Conservation (phyloP, 306 rosid species). For the Sicyos baderoa region DNA sequence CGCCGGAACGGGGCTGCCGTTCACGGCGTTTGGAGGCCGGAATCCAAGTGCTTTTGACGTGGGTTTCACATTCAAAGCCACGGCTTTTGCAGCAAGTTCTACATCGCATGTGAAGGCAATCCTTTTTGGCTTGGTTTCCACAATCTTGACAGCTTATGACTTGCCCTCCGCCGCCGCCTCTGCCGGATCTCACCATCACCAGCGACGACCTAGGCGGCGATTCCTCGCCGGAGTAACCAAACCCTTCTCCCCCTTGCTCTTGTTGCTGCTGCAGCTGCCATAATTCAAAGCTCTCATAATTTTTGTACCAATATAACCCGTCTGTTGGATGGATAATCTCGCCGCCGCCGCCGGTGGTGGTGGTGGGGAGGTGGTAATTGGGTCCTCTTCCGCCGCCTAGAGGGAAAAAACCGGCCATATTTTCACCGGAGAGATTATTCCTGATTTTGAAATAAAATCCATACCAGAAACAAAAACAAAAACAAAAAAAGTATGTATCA, state of each 20-base stretch:
- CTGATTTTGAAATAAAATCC: conserved; percentile 45
- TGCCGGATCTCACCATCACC: conserved; percentile 26
- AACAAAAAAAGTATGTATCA: background rate
- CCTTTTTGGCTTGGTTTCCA: conserved; percentile 72
- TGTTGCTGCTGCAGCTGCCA: conserved; percentile 39
- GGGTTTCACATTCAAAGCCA: conserved; percentile 56
- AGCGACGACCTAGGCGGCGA: conserved; percentile 44
- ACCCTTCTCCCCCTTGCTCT: conserved; percentile 20
- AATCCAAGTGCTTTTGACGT: conserved; percentile 61
- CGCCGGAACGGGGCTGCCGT: conserved; percentile 21
- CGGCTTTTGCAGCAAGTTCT: conserved; percentile 67
- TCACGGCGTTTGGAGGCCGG: conserved; percentile 53
- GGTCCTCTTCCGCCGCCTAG: conserved; percentile 35
- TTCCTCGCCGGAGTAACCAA: conserved; percentile 33
- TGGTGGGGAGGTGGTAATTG: conserved; percentile 16
- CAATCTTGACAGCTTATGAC: conserved; percentile 56
- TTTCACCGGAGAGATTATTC: conserved; percentile 20
- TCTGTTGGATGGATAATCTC: conserved; percentile 19
- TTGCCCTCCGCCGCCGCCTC: conserved; percentile 18
- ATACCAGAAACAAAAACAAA: conserved; percentile 43
- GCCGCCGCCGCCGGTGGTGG: background rate
- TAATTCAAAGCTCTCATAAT: conserved; percentile 39
- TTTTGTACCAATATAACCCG: conserved; percentile 41
- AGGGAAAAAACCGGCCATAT: conserved; percentile 58
- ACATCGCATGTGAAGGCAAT: conserved; percentile 58